Evolutionary conservation across 257 asterid genomes (phyloP).

Genomic region (Petrea volubilis): DNA sequence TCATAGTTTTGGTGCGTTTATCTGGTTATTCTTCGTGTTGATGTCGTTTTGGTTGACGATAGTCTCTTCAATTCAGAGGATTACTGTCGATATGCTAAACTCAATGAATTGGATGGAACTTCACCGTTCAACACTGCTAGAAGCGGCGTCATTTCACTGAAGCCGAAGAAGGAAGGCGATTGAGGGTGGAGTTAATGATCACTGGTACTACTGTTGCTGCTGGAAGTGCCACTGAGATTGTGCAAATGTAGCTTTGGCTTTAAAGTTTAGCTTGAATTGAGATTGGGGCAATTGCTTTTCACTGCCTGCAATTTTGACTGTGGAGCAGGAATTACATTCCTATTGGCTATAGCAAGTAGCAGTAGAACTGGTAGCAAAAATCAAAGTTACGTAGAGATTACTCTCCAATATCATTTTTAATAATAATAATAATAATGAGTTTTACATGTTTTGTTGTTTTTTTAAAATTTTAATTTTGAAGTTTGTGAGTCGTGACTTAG

Average conservation of each 20-base stretch:
- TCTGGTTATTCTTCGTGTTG: too few species aligned
- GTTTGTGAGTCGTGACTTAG: too few species aligned
- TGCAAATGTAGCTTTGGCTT: too few species aligned
- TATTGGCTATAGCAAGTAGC: too few species aligned
- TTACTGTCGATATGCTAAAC: slow-evolving; percentile 38
- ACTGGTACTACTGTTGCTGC: slow-evolving; percentile 28
- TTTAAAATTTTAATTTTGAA: too few species aligned
- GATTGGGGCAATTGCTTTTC: not conserved
- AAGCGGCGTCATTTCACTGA: slow-evolving; percentile 31
- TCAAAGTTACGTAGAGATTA: too few species aligned
- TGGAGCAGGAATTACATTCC: too few species aligned
- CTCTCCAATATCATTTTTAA: too few species aligned
- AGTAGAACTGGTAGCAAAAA: too few species aligned
- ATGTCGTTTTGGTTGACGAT: not conserved
- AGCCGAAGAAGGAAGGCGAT: slow-evolving; percentile 15
- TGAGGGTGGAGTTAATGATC: slow-evolving; percentile 3
- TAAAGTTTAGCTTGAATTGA: not conserved
- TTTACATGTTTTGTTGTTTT: too few species aligned
- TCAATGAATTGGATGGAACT: slow-evolving; percentile 54
- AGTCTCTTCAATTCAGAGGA: slow-evolving; percentile 37
- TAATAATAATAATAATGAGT: too few species aligned
- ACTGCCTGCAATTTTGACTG: slow-evolving; percentile 7
- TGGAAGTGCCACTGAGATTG: slow-evolving; percentile 20
- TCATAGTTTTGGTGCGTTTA: not conserved
- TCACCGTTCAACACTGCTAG: slow-evolving; percentile 52